Evolutionary conservation across 257 asterid species (phyloP), one percentile per base, ranked within the genome.

Genomic region (Gentiana straminea): DNA sequence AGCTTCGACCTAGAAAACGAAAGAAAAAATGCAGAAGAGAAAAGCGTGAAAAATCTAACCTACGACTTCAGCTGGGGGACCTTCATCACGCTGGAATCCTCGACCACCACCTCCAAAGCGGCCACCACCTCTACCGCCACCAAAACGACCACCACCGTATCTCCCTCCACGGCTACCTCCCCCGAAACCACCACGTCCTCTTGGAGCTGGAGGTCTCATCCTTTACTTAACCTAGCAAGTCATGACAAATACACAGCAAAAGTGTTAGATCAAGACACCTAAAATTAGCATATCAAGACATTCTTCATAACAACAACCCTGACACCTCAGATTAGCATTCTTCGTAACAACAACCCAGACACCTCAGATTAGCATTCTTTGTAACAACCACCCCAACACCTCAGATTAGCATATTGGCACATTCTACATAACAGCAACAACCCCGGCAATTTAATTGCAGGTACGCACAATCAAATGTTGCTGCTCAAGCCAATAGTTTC

Each of bases 171-270:
- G 89, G 51, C 94, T 64, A 37, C 94, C 86, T 2, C 94, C 94
- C 39, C 86, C 68, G 36, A 84, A 84, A 24, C 94, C 86, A 2
- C 84, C 86, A 46, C 89, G 83, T 61, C 91, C 94, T 51, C 97
- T 94, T 62, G 96, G 96, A 74, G 94, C 82, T 33, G 98, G 98
- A 66, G 98, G 96, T 65, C 96, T 86, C 98, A 90, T 89, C 34
- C 37, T 41, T 59, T 13, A n/a, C 35, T 24, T 33, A 1, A 51
- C 39, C n/a, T n/a, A n/a, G n/a, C n/a, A n/a, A n/a, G n/a, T n/a
- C n/a, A n/a, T n/a, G n/a, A n/a, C n/a, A n/a, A n/a, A n/a, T n/a
- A n/a, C n/a, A n/a, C n/a, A n/a, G n/a, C n/a, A n/a, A n/a, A n/a
- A n/a, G n/a, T n/a, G n/a, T n/a, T n/a, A n/a, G n/a, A n/a, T n/a